Evolutionary conservation across 345 rosid species (phyloP).

Genomic region (Heritiera littoralis): DNA sequence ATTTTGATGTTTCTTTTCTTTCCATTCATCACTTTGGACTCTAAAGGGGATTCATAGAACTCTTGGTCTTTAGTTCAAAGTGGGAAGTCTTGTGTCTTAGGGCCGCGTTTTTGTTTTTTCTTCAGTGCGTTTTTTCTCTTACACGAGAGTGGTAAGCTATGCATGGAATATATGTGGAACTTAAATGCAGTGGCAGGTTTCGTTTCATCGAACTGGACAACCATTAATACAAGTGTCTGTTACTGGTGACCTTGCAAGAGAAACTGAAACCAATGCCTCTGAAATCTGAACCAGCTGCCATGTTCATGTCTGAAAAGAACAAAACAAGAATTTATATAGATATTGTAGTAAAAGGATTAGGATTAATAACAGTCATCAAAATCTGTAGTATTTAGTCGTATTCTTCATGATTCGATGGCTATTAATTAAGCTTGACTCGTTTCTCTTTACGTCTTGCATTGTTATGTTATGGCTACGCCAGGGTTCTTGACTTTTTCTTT

Average conservation of each 20-base stretch:
- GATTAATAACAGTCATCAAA: conserved; percentile 15
- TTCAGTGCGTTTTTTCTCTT: conserved; percentile 10
- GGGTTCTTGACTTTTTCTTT: not conserved
- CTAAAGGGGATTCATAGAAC: conserved; percentile 6
- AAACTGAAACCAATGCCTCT: conserved; percentile 29
- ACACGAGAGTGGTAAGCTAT: conserved; percentile 27
- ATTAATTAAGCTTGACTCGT: conserved; percentile 2
- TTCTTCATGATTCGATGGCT: conserved; percentile 11
- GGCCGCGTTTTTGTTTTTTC: conserved; percentile 28
- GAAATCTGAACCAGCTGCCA: conserved; percentile 32
- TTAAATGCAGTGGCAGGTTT: conserved; percentile 42
- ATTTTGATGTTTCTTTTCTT: conserved; percentile 13
- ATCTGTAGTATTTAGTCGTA: conserved; percentile 17
- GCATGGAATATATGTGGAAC: conserved; percentile 45
- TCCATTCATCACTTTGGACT: conserved; percentile 18
- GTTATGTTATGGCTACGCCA: not conserved
- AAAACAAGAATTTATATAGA: conserved; percentile 1
- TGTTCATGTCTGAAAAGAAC: conserved; percentile 28
- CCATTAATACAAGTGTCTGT: conserved; percentile 38
- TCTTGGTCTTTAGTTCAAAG: conserved; percentile 30
- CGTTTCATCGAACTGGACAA: conserved; percentile 33
- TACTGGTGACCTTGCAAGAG: conserved; percentile 25
- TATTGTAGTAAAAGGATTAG: conserved; percentile 6
- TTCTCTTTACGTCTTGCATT: not conserved
- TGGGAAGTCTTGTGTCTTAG: conserved; percentile 28